These are phyloP conservation scores for Daedaleopsis nitida DNA, from an alignment of 768 basidiomycete genomes.

Conservation along the genomic window DNA sequence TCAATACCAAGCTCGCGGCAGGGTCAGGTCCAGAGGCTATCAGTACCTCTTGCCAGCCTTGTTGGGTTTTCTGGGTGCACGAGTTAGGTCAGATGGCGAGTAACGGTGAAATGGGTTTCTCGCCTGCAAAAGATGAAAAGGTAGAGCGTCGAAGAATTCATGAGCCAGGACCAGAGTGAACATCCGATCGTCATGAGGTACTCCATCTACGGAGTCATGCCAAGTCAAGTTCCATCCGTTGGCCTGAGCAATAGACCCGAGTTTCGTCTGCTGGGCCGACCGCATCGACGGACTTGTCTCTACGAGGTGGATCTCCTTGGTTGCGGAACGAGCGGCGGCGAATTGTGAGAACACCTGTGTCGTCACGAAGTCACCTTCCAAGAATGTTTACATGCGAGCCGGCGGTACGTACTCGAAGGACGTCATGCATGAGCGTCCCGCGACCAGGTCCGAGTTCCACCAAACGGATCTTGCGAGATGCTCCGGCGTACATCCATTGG, in stretches of 20 bases:
- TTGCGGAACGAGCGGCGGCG: conserved; percentile 34
- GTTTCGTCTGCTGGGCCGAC: conserved; percentile 56
- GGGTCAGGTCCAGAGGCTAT: conserved; percentile 54
- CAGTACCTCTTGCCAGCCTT: conserved; percentile 87
- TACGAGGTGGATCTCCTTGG: conserved; percentile 67
- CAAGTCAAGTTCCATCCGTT: conserved; percentile 54
- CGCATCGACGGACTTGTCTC: conserved; percentile 79
- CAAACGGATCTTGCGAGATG: conserved; percentile 56
- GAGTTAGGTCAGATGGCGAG: neutral
- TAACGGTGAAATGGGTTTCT: conserved; percentile 11
- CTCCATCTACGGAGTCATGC: conserved; percentile 73
- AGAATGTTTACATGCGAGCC: neutral
- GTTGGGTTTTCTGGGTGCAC: conserved; percentile 60
- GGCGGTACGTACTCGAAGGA: conserved; percentile 67
- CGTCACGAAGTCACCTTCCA: neutral
- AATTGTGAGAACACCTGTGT: conserved; percentile 55
- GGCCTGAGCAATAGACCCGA: conserved; percentile 36
- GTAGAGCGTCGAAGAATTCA: conserved; percentile 97
- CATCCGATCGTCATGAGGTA: conserved; percentile 47
- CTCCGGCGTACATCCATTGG: conserved; percentile 64
- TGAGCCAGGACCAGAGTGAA: conserved; percentile 93
- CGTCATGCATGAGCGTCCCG: conserved; percentile 89
- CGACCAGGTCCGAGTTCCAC: conserved; percentile 94
- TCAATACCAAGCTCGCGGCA: conserved; percentile 30
- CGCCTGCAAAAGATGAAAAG: conserved; percentile 88